Evolutionary conservation across 2,329 filamentous ascomycete species (phyloP), one percentile per base, ranked within the genome.

Genomic region (Trichoderma koningii): DNA sequence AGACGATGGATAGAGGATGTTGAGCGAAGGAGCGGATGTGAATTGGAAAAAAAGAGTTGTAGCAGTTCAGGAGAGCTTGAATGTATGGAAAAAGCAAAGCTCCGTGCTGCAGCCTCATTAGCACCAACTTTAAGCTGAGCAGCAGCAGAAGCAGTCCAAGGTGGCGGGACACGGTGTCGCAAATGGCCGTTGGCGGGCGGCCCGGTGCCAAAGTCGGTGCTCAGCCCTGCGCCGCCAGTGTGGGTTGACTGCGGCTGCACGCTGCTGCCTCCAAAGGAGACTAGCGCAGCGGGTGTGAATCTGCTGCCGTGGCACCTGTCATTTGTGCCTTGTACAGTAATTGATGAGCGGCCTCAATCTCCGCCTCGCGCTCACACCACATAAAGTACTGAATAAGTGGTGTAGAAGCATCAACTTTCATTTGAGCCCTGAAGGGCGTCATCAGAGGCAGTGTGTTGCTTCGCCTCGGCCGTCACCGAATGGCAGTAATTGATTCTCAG

Each of bases 1-100:
- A 62, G n/a, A n/a, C 7, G 15, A n/a, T 17, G 6, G 41, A n/a
- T 34, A 34, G 9, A 28, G 17, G 55, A 66, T 48, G 30, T 14
- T 38, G 19, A 59, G 69, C 28, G 44, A 71, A 74, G 70, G 72
- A 74, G 70, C 50, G 73, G 72, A 73, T 69, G 68, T 67, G 65
- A 66, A 71, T 55, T 64, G 59, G 64, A 63, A 55, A 66, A 66
- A 51, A 67, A 44, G 7, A 38, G 53, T 44, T 52, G 21, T 26
- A 47, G 7, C 38, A 44, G 60, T 68, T 59, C 47, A 62, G 65
- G 66, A 71, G 64, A 63, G 55, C 45, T 51, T 55, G 34, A 23
- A 52, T 28, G 21, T 23, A 23, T 23, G 62, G 55, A 59, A 42
- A 59, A 59, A 26, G 34, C 23, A 30, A 52, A 55, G 9, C 21